Conservation (phyloP, 176 grass and related monocot genomes). For the Neostapfia colusana region DNA sequence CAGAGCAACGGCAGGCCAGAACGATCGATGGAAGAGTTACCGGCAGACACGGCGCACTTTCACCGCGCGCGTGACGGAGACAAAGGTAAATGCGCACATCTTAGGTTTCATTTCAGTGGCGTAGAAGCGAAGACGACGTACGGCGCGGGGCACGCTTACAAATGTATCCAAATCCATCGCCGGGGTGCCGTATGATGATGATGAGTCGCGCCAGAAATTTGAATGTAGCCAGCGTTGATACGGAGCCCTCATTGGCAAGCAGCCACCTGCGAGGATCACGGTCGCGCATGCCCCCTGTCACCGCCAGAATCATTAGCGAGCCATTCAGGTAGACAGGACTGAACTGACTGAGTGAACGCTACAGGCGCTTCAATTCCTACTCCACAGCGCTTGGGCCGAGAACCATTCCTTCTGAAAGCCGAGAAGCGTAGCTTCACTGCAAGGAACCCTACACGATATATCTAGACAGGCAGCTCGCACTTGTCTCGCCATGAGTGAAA, state of each 20-base stretch:
- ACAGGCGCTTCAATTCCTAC: too few relatives aligned
- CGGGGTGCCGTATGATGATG: conserved; percentile 28
- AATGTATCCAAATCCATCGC: neutral
- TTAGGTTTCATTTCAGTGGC: conserved; percentile 48
- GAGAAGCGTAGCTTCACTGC: too few relatives aligned
- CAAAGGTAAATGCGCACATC: conserved; percentile 59
- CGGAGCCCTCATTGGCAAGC: conserved; percentile 24
- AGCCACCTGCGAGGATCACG: conserved; percentile 23
- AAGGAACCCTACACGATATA: too few relatives aligned
- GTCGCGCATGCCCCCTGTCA: too few relatives aligned
- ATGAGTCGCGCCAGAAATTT: too few relatives aligned
- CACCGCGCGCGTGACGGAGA: conserved; percentile 62
- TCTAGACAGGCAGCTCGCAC: too few relatives aligned
- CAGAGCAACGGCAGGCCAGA: conserved; percentile 27
- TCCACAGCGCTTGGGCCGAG: too few relatives aligned
- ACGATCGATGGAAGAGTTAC: conserved; percentile 51
- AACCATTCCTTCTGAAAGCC: too few relatives aligned
- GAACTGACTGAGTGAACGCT: neutral
- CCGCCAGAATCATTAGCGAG: conserved; percentile 32
- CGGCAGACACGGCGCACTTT: too few relatives aligned
- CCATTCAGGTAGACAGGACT: conserved; percentile 31
- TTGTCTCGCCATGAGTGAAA: too few relatives aligned
- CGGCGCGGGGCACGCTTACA: neutral
- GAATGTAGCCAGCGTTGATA: neutral
- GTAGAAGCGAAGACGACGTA: conserved; percentile 51